phyloP scores from a whole-genome alignment of 2,329 filamentous ascomycete species.

The Purpureocillium takamizusanense region DNA sequence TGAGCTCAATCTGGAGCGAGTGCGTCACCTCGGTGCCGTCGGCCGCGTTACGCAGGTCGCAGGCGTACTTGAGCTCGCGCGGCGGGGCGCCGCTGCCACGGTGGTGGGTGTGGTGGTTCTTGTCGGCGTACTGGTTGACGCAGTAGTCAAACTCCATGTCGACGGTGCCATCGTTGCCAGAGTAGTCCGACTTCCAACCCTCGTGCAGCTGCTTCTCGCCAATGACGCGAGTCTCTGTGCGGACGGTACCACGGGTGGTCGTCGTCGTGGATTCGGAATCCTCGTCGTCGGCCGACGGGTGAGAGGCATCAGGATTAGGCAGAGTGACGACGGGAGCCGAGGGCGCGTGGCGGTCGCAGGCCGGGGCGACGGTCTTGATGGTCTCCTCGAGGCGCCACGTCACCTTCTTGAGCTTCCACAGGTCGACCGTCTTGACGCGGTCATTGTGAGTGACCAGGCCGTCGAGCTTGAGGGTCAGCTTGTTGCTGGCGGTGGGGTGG shows the following conservation, averaged over 20 bases:
- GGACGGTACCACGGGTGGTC: slow-evolving; percentile 46
- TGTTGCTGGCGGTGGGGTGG: slow-evolving; percentile 77
- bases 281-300: too few relatives aligned
- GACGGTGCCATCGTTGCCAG: slow-evolving; percentile 47
- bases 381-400: slow-evolving; percentile 91
- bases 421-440: slow-evolving; percentile 61
- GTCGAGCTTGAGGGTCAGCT: slow-evolving; percentile 69
- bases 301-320: too few relatives aligned
- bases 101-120: too few relatives aligned
- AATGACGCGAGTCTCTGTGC: slow-evolving; percentile 68
- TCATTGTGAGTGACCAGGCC: slow-evolving; percentile 69
- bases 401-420: slow-evolving; percentile 84
- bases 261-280: slow-evolving; percentile 10
- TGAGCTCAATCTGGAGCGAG: slow-evolving; percentile 82
- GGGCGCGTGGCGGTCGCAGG: slow-evolving; percentile 66
- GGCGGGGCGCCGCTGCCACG: slow-evolving; percentile 38
- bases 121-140: slow-evolving; percentile 28
- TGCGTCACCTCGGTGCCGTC: slow-evolving; percentile 75
- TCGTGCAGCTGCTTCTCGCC: slow-evolving; percentile 73
- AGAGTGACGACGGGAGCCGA: slow-evolving; percentile 18
- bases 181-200: slow-evolving; percentile 77
- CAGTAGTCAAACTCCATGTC: slow-evolving; percentile 42
- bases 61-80: slow-evolving; percentile 51
- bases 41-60: slow-evolving; percentile 62
- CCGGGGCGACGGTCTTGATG: slow-evolving; percentile 67